These are phyloP conservation scores for Naganishia randhawae DNA, from an alignment of 768 basidiomycete species.

Conservation along the genomic window DNA sequence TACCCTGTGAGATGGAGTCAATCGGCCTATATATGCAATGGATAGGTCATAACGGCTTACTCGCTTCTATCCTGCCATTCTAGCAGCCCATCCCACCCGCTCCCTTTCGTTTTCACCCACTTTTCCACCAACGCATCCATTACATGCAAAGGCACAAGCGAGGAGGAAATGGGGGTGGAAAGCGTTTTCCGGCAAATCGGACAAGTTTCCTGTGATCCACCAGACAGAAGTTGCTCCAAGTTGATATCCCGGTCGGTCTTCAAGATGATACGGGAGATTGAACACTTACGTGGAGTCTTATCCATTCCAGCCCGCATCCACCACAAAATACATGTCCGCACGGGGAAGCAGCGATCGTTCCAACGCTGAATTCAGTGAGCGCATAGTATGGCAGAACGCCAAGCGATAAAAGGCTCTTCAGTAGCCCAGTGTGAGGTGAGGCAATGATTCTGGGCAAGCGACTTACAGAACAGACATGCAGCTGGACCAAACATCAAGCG, in stretches of 20 bases:
- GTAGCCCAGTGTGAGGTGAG: background rate
- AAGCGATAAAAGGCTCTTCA: background rate
- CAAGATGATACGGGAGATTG: too few species aligned
- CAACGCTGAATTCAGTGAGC: slow-evolving; percentile 1
- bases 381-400: too few species aligned
- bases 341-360: slow-evolving; percentile 19
- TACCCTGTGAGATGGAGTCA: background rate
- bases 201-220: slow-evolving; percentile 13
- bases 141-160: slow-evolving; percentile 15
- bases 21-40: background rate
- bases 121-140: slow-evolving; percentile 21
- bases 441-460: background rate
- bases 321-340: slow-evolving; percentile 26
- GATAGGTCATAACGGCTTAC: slow-evolving; percentile 1
- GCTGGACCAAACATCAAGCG: background rate
- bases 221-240: background rate
- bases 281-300: background rate
- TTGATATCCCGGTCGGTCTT: background rate
- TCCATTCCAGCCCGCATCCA: slow-evolving; percentile 20
- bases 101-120: slow-evolving; percentile 17
- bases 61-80: slow-evolving; percentile 20
- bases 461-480: slow-evolving; percentile 27
- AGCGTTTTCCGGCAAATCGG: slow-evolving; percentile 21
- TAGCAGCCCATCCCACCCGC: slow-evolving; percentile 5
- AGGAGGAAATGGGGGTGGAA: background rate